Base-by-base conservation (phyloP, 257 asterid species). In the Ehretia macrophylla region DNA sequence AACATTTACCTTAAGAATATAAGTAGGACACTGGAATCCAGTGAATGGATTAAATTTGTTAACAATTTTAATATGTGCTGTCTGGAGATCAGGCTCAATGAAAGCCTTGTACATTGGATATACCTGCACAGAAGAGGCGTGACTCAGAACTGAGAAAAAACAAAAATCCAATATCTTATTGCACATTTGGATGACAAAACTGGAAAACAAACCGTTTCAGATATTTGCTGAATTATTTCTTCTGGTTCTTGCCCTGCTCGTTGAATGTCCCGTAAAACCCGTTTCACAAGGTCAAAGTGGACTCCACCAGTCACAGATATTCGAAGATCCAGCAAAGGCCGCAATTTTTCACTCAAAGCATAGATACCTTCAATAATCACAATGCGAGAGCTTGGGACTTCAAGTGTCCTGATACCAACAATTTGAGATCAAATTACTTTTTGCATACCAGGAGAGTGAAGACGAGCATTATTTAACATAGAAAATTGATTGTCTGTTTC, bases 31-130 rank as follows among this genome's bases (percentile, higher is more conserved):
- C 75, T 93, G 99, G 64, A 93, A 93, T 57, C 99, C 99, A 44
- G 91, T 80, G 67, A 93, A 93, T 0, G 99, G 99, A 63, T 93
- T 93, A 71, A 93, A 89, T 82, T 93, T 93, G 81, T 88, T 93
- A 71, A 74, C 83, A 48, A 93, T 93, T 80, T 83, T 86, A 71
- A 93, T 86, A 47, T 93, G 99, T 42, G 99, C 99, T n/a, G 92
- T 86, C 59, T 77, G 83, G 56, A 93, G 96, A 75, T 93, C 99
- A 46, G 99, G 97, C 81, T 93, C 99, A 42, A 93, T 93, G 68
- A 79, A 93, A 42, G 97, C 97, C 81, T 92, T 92, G 66, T 89
- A 93, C 99, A 93, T 93, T 5, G 99, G 99, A 80, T 93, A 93
- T 53, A 93, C 99, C 99, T 93, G 85, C 55, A 65, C 38, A 63